Evolutionary conservation across 495 filamentous ascomycete species (phyloP), one percentile per base, ranked within the genome.

Genomic region (Astrocystis sublimbata): DNA sequence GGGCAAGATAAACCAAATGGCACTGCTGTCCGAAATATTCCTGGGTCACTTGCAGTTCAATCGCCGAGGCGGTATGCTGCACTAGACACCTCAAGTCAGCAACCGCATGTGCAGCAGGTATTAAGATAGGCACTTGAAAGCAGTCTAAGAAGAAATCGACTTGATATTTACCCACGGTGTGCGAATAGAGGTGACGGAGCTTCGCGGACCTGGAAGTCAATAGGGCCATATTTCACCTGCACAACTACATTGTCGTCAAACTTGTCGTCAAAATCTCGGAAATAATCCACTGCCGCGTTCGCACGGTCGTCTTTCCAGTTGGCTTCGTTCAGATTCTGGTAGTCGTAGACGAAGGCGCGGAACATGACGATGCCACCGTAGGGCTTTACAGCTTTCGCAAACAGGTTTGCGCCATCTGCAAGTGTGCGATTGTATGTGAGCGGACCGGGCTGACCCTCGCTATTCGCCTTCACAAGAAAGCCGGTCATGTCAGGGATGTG

Each of bases 131-230:
- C n/a, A n/a, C n/a, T n/a, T 17, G 1, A 49, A 49, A 31, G 15
- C 26, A n/a, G 1, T 7, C 5, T 6, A 24, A 47, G 23, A 30
- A 49, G 46, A 30, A 30, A 49, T 1, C 30, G 2, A 6, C 17
- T 30, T 1, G 24, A 30, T 31, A 31, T 8, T 49, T 31, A 30
- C 46, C 26, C 4, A 49, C 46, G 64, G 65, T 88, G 81, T n/a
- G 86, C 81, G 61, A 91, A 89, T 10, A 91, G 73, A 0, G 88
- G 87, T n/a, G 86, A 89, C 0, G 77, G 65, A 1, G 88, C 85
- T 73, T 91, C 88, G 38, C 88, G 85, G 24, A 89, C 85, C 67
- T 91, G 88, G 75, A 91, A 91, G 70, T 91, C 88, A 65, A 90
- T 90, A 0, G 88, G 87, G 0, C 88, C 88, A 61, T 84, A 88